Evolutionary conservation across 2,329 filamentous ascomycete species (phyloP), one percentile per base, ranked within the genome.

Genomic region (Penicillium freii): DNA sequence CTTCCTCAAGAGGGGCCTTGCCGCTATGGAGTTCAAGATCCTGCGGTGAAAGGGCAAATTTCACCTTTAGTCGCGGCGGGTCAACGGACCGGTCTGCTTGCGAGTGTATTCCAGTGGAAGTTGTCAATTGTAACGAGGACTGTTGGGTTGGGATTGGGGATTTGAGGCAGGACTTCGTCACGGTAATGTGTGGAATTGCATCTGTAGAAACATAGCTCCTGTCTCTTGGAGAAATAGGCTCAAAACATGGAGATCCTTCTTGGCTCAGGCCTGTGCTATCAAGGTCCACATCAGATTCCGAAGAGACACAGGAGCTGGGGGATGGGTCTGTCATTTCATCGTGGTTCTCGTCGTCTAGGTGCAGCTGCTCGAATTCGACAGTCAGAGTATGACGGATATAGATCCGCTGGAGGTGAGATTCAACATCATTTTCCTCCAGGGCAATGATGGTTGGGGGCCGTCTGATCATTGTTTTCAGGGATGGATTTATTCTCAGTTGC

Each of bases 401-500:
- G 42, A 66, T 61, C 10, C 61, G 56, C 38, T 69, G 65, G 19
- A 76, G 61, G 43, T 71, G 66, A 54, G 60, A 66, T 31, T 69
- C 63, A 23, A 76, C 33, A 57, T 77, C 74, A 21, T 69, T 61
- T 19, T 73, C 67, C 2, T 66, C 66, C 29, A 76, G 61, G 25
- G 55, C 52, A 46, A 77, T 71, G 33, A 67, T 60, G 8, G 72
- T 74, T 36, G 72, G 68, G 17, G 66, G 68, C 34, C 69, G 65
- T 56, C 73, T 69, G 34, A 76, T 68, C 74, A 77, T 75, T 75
- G 51, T 42, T 33, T 42, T 27, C 19, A 13, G 25, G 19, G 25
- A 29, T n/a, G 25, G 5, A 42, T 17, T 17, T 46, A 21, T 46
- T 33, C 29, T 31, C 25, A 46, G 53, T 51, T 48, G 52, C 21